Percentiles rank a stretch among this genome's conserved stretches.
These are phyloP conservation scores for Diphasiastrum complanatum DNA, from an alignment of 83 land plant genomes.

Conservation along the genomic window DNA sequence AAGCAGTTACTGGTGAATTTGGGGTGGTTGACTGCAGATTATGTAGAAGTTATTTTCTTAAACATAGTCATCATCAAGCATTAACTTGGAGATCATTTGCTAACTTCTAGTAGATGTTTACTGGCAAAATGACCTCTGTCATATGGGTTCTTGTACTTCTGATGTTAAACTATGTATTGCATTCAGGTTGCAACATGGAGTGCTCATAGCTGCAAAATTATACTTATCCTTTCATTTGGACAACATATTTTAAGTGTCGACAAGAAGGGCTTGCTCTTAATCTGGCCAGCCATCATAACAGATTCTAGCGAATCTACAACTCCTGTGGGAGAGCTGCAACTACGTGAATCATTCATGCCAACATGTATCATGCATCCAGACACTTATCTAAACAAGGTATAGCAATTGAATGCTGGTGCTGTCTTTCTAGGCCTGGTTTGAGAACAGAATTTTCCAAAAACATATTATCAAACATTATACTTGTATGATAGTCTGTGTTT, in stretches of 20 bases:
- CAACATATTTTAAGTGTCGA: constrained; percentile 76
- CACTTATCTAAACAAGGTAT: constrained; percentile 92
- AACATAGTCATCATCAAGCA: neutral
- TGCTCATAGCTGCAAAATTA: constrained; percentile 59
- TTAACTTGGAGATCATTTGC: neutral
- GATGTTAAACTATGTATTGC: neutral
- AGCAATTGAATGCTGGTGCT: neutral
- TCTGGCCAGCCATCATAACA: constrained; percentile 59
- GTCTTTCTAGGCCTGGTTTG: neutral
- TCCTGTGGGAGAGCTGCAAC: constrained; percentile 51
- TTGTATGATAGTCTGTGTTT: no score
- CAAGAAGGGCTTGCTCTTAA: constrained; percentile 49
- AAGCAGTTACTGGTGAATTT: no score
- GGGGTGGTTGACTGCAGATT: neutral
- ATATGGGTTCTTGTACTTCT: neutral
- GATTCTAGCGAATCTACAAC: constrained; percentile 17
- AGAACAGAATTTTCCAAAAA: no score
- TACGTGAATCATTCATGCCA: constrained; percentile 59
- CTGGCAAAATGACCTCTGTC: neutral
- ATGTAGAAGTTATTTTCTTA: neutral
- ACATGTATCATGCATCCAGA: constrained; percentile 97
- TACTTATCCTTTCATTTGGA: constrained; percentile 58
- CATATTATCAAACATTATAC: no score
- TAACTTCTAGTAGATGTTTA: neutral
- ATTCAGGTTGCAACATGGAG: constrained; percentile 80